Evolutionary conservation across 352 stramenopile species (phyloP).

Genomic region (Pilasporangium apinafurcum): DNA sequence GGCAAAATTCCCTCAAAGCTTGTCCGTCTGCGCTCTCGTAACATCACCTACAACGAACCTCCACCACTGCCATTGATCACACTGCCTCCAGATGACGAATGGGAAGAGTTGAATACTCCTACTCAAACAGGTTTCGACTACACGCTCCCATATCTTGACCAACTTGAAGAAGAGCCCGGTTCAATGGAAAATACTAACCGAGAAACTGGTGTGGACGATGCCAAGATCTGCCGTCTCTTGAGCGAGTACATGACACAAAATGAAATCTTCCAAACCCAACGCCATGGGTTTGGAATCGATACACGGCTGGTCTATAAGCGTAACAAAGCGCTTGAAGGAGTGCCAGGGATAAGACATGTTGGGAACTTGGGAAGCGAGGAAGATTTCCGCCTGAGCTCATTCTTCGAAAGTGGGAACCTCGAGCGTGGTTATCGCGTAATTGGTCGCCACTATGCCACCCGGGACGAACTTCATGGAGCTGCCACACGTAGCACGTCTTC

Average conservation of each 20-base stretch:
- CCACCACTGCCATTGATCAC: slow-evolving; percentile 61
- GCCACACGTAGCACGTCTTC: neutral
- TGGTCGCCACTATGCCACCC: slow-evolving; percentile 43
- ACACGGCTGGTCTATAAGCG: slow-evolving; percentile 61
- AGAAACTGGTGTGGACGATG: slow-evolving; percentile 5
- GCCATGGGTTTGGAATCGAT: slow-evolving; percentile 55
- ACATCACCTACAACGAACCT: slow-evolving; percentile 25
- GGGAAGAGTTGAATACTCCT: slow-evolving; percentile 56
- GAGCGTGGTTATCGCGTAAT: slow-evolving; percentile 58
- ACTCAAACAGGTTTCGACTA: slow-evolving; percentile 59
- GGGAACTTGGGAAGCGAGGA: slow-evolving; percentile 5
- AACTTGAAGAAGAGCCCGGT: slow-evolving; percentile 24
- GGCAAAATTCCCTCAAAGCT: slow-evolving; percentile 12
- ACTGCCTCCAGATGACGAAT: slow-evolving; percentile 55
- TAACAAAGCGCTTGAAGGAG: slow-evolving; percentile 25
- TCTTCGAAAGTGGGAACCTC: slow-evolving; percentile 79
- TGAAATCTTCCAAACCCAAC: slow-evolving; percentile 46
- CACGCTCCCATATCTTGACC: slow-evolving; percentile 30
- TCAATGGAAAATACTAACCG: slow-evolving; percentile 1
- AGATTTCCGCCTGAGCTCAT: slow-evolving; percentile 46
- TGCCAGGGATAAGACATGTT: neutral
- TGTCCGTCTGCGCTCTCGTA: slow-evolving; percentile 38
- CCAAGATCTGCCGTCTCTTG: slow-evolving; percentile 29
- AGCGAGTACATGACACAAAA: slow-evolving; percentile 74
- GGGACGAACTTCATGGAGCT: slow-evolving; percentile 20